Evolutionary conservation across 2,329 filamentous ascomycete genomes (phyloP).

Genomic region (Paecilomyces sp.): DNA sequence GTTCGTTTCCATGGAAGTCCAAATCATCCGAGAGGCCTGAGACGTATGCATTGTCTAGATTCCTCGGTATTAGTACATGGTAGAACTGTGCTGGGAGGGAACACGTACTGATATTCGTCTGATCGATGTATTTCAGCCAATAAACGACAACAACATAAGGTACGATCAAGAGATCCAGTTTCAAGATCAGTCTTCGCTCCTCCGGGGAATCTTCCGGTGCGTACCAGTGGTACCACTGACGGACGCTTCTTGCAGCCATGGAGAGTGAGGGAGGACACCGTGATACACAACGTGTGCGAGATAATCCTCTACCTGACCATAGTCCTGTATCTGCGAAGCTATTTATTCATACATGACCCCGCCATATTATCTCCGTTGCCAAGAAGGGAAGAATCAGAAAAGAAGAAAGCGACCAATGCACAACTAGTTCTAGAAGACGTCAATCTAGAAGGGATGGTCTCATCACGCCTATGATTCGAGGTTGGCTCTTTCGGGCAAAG

Average conservation of each 20-base stretch:
- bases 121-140: slow-evolving; percentile 43
- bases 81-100: not conserved
- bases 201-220: slow-evolving; percentile 39
- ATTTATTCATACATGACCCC: not conserved
- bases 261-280: not conserved
- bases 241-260: not conserved
- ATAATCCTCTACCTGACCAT: not conserved
- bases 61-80: not conserved
- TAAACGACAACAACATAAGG: slow-evolving; percentile 47
- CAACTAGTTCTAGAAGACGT: not conserved
- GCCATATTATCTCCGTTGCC: not conserved
- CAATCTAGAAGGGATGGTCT: not conserved
- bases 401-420: not conserved
- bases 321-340: not conserved
- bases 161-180: slow-evolving; percentile 47
- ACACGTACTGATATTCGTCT: not conserved
- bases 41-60: slow-evolving; percentile 18
- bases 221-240: slow-evolving; percentile 29
- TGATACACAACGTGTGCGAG: not conserved
- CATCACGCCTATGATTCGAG: not conserved
- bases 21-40: slow-evolving; percentile 20
- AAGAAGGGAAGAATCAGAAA: not conserved
- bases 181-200: slow-evolving; percentile 44
- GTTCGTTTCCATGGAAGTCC: slow-evolving; percentile 43
- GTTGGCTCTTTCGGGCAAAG: not conserved